phyloP scores from a whole-genome alignment of 345 rosid species.

The Carallia brachiata region DNA sequence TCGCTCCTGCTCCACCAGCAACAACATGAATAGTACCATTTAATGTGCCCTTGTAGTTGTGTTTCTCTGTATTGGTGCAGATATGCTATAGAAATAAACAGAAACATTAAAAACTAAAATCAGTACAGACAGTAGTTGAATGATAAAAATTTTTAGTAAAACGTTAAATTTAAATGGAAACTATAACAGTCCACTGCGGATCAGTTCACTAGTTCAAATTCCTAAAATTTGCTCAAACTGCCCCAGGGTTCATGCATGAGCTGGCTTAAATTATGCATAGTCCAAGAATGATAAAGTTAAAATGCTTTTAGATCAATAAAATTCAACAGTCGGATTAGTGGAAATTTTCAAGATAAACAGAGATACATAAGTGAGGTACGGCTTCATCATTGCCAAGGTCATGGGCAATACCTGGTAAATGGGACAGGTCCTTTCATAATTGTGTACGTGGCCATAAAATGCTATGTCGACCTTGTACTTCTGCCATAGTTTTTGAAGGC shows the following conservation, averaged over 20 bases:
- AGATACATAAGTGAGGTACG: not conserved
- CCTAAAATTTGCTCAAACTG: not conserved
- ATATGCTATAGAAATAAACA: slow-evolving; percentile 39
- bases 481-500: slow-evolving; percentile 75
- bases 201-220: not conserved
- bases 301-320: no score
- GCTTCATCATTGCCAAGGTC: not conserved
- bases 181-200: no score
- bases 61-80: slow-evolving; percentile 55
- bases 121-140: no score
- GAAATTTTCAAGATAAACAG: no score
- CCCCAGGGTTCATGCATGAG: not conserved
- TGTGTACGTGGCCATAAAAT: slow-evolving; percentile 66
- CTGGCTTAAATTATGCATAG: not conserved
- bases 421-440: slow-evolving; percentile 76
- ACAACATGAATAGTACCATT: slow-evolving; percentile 72
- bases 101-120: not conserved
- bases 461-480: slow-evolving; percentile 77
- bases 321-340: no score
- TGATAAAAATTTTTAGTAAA: no score
- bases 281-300: not conserved
- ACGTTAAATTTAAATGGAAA: no score
- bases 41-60: slow-evolving; percentile 39
- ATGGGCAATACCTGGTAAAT: slow-evolving; percentile 53
- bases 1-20: slow-evolving; percentile 76